Conservation (phyloP, 345 rosid species). For the Physaria fendleri region DNA sequence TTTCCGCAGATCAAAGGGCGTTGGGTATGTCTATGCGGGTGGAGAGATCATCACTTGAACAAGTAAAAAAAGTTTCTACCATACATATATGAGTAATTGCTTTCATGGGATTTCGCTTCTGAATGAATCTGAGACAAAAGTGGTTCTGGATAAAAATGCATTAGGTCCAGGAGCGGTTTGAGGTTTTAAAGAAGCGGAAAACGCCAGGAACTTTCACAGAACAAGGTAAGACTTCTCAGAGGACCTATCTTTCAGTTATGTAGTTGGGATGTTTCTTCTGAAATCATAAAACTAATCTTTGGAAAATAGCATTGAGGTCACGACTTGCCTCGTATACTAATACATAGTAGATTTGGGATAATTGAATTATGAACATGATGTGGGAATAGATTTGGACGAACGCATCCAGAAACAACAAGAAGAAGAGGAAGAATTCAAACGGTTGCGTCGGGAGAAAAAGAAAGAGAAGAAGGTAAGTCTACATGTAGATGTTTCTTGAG, state of each 20-base stretch:
- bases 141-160: conserved; percentile 2
- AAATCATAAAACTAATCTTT: background rate
- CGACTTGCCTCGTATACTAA: background rate
- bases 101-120: background rate
- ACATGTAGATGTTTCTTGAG: background rate
- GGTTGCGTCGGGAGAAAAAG: conserved; percentile 76
- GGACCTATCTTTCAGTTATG: background rate
- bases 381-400: conserved; percentile 71
- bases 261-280: background rate
- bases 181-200: conserved; percentile 73
- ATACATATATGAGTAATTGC: background rate
- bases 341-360: conserved; percentile 1
- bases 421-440: conserved; percentile 85
- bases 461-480: conserved; percentile 85
- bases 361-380: background rate
- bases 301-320: background rate
- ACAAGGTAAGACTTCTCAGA: conserved; percentile 51
- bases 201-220: conserved; percentile 82
- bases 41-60: conserved; percentile 84
- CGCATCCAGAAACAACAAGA: conserved; percentile 79
- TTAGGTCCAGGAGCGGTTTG: conserved; percentile 91
- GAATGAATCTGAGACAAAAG: background rate
- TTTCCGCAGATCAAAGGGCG: conserved; percentile 79
- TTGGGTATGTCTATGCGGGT: conserved; percentile 98
- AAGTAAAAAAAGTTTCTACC: conserved; percentile 33